phyloP scores from a whole-genome alignment of 1,139 yeast genomes.

The Taphrina wiesneri region DNA sequence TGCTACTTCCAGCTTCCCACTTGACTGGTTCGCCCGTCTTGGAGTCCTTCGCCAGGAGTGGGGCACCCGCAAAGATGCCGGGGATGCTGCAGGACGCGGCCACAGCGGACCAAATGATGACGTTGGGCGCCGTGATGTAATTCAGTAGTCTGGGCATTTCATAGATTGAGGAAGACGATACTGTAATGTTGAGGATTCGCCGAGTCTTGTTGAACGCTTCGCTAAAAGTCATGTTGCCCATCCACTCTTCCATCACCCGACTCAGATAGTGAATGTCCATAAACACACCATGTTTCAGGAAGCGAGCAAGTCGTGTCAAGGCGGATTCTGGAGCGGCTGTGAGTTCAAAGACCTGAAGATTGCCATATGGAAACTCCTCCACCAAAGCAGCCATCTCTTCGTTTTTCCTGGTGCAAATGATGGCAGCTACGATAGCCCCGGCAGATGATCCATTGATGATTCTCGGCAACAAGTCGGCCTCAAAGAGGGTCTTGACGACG shows the following conservation, averaged over 20 bases:
- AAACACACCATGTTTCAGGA: conserved; percentile 80
- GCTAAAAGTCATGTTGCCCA: conserved; percentile 93
- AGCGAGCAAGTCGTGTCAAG: conserved; percentile 58
- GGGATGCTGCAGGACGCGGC: conserved; percentile 97
- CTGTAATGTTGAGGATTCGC: conserved; percentile 79
- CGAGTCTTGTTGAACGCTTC: conserved; percentile 88
- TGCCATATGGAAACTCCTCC: conserved; percentile 47
- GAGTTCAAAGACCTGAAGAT: conserved; percentile 66
- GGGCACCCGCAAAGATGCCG: conserved; percentile 81
- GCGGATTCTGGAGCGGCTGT: conserved; percentile 48
- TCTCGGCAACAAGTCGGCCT: conserved; percentile 73
- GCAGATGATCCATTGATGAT: conserved; percentile 96
- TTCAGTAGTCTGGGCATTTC: conserved; percentile 74
- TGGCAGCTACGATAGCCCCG: conserved; percentile 91
- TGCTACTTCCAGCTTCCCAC: conserved; percentile 82
- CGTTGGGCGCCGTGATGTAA: conserved; percentile 92
- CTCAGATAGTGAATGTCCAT: conserved; percentile 75
- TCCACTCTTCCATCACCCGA: conserved; percentile 69
- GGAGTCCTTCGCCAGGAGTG: conserved; percentile 79
- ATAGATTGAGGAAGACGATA: conserved; percentile 66
- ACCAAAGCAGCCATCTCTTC: conserved; percentile 67
- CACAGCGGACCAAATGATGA: conserved; percentile 89
- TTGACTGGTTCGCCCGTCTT: conserved; percentile 63
- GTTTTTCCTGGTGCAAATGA: conserved; percentile 75
- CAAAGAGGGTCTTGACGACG: conserved; percentile 75